These are phyloP conservation scores for Platanus orientalis DNA, from an alignment of 164 flowering plant genomes.

Conservation along the genomic window DNA sequence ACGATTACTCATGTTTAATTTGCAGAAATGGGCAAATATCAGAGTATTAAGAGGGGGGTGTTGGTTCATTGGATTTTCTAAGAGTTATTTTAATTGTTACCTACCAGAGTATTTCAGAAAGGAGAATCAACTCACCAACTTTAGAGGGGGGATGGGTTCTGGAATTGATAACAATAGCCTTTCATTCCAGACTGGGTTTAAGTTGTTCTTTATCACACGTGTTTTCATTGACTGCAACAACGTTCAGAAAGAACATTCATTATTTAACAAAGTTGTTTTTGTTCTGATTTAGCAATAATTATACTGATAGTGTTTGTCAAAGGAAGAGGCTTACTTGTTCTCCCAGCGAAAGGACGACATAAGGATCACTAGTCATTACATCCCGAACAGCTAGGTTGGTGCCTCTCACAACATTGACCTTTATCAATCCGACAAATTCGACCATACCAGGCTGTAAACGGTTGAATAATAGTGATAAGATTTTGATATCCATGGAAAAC, in stretches of 20 bases:
- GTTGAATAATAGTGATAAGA: constrained; percentile 4
- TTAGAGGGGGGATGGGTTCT: constrained; percentile 77
- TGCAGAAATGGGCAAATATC: neutral
- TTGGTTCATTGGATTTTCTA: neutral
- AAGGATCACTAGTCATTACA: constrained; percentile 88
- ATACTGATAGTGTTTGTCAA: neutral
- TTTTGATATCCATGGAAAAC: constrained; percentile 1
- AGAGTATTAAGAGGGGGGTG: neutral
- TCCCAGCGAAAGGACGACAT: constrained; percentile 82
- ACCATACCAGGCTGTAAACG: constrained; percentile 80
- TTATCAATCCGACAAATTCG: constrained; percentile 86
- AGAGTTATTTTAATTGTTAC: neutral
- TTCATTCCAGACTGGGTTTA: constrained; percentile 97
- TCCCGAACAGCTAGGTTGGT: constrained; percentile 84
- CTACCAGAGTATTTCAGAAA: neutral
- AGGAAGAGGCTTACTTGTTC: constrained; percentile 56
- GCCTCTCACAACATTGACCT: constrained; percentile 83
- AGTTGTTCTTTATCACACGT: constrained; percentile 75
- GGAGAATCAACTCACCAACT: constrained; percentile 58
- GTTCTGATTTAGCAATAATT: neutral
- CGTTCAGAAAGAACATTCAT: neutral
- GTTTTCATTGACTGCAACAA: constrained; percentile 82
- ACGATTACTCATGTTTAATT: neutral
- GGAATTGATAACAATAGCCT: constrained; percentile 90
- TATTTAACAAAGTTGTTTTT: neutral